Evolutionary conservation across 371 early-diverging fungal genomes (phyloP), one percentile per base, ranked within the genome.

Genomic region (Batrachochytrium dendrobatidis): DNA sequence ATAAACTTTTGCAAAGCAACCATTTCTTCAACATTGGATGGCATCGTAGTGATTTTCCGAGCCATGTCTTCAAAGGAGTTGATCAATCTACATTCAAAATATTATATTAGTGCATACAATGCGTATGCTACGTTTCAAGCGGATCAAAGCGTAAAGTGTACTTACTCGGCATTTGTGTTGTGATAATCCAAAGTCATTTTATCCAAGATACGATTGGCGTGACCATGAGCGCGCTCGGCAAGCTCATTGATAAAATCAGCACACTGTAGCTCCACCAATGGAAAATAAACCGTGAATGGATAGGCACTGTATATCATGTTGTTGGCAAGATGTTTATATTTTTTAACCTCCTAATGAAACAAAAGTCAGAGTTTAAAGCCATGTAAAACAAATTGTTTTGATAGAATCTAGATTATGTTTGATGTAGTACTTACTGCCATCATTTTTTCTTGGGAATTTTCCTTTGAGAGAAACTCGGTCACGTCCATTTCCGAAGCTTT

Each of bases 1-100:
- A 75, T 59, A 33, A 60, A 65, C 58, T 80, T 77, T 58, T 76
- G 75, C 53, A 80, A 60, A 2, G 32, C 49, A 15, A 76, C 76
- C 81, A 80, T 80, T 31, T 80, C 81, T 34, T 72, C 73, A 17
- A 80, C 81, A 39, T 62, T 73, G n/a, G 56, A 53, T 3, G 81
- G 81, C 10, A 53, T 31, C 8, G 72, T 68, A 0, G 66, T 54
- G 33, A 80, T 61, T 18, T 34, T 63, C 25, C 63, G 55, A 1
- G 78, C 60, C 28, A 80, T 73, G 24, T 72, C 74, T 53, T 75
- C 75, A 65, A 75, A 79, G 12, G 34, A 10, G 45, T 59, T 58
- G 56, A 65, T 65, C 32, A 76, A 60, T 26, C 73, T 70, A 30
- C 4, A 12, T 35, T n/a, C 39, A 39, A 39, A 17, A 17, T 15